Evolutionary conservation across 371 early-diverging fungal genomes (phyloP).

Genomic region (Circinella minor): DNA sequence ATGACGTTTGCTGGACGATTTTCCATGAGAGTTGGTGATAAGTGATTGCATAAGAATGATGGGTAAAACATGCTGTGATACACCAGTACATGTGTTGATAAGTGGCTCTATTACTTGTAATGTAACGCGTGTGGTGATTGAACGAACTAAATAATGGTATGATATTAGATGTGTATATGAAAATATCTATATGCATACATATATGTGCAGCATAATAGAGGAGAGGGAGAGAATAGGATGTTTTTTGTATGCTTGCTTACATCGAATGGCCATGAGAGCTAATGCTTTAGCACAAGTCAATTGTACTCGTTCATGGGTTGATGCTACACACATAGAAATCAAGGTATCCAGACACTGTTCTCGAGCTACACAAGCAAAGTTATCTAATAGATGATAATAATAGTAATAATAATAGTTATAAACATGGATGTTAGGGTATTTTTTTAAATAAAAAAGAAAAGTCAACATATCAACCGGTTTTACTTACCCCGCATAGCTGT

Average conservation of each 20-base stretch:
- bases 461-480: too few species aligned
- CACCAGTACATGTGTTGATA: constrained; percentile 33
- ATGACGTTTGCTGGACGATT: constrained; percentile 6
- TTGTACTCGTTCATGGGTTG: constrained; percentile 45
- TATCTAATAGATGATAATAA: constrained; percentile 20
- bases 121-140: constrained; percentile 33
- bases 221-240: too few species aligned
- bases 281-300: constrained; percentile 44
- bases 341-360: constrained; percentile 42
- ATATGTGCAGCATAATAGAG: too few species aligned
- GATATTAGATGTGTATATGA: neutral
- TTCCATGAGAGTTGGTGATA: neutral
- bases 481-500: constrained; percentile 46
- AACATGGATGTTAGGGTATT: too few species aligned
- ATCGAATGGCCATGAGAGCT: constrained; percentile 42
- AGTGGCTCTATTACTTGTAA: constrained; percentile 44
- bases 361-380: constrained; percentile 38
- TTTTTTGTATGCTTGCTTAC: constrained; percentile 18
- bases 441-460: too few species aligned
- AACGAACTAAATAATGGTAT: constrained; percentile 25
- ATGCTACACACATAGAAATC: constrained; percentile 26
- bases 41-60: constrained; percentile 43
- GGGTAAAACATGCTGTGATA: constrained; percentile 32
- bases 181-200: neutral
- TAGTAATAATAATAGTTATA: too few species aligned